These are phyloP conservation scores for Chrysopogon serrulatus DNA, from an alignment of 176 grass and related monocot genomes.

Conservation along the genomic window DNA sequence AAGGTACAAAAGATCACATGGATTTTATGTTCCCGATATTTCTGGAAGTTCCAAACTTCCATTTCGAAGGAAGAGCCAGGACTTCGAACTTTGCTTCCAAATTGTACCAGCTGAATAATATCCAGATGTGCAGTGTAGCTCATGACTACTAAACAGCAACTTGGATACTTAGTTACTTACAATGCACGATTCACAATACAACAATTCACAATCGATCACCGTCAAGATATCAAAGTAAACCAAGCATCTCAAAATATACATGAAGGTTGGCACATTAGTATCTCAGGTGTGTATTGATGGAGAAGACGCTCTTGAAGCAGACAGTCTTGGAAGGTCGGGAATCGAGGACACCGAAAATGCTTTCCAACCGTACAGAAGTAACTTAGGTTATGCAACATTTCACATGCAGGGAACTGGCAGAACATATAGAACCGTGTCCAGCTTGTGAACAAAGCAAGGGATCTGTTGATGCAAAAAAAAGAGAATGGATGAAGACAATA, in stretches of 20 bases:
- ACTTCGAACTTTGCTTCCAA: neutral
- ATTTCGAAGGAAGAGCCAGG: neutral
- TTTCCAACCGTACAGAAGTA: neutral
- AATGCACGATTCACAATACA: neutral
- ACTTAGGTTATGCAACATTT: neutral
- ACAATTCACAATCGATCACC: neutral
- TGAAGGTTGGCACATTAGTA: neutral
- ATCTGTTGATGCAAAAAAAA: neutral
- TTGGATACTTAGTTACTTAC: neutral
- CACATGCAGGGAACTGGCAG: neutral
- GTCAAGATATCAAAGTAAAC: neutral
- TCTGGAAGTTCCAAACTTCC: conserved; percentile 3
- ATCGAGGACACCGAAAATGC: neutral
- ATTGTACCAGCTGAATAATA: neutral
- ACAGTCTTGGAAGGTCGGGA: neutral
- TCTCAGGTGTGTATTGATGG: neutral
- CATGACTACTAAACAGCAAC: neutral
- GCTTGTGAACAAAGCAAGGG: conserved; percentile 14
- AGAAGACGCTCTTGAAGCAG: neutral
- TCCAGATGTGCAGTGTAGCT: neutral
- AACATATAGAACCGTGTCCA: neutral
- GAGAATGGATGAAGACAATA: neutral
- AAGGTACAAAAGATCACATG: neutral
- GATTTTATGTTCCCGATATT: neutral
- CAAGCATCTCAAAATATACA: neutral